Evolutionary conservation across 441 rosid genomes (phyloP).

Genomic region (Codiaeum variegatum): DNA sequence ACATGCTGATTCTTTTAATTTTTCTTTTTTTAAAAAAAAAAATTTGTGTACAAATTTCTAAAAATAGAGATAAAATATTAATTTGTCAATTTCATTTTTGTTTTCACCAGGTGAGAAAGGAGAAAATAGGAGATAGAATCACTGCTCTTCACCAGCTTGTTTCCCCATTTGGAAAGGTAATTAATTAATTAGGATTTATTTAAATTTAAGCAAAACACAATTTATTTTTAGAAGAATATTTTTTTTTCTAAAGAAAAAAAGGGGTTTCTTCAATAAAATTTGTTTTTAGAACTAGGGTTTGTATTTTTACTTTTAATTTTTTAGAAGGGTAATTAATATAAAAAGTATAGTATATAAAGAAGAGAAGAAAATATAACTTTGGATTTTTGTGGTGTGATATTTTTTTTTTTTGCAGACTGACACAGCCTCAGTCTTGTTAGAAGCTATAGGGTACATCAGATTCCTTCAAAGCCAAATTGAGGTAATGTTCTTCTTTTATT

Average conservation of each 20-base stretch:
- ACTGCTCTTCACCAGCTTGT: constrained; percentile 95
- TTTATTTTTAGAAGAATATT: neutral
- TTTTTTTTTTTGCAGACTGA: constrained; percentile 78
- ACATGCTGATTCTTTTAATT: constrained; percentile 37
- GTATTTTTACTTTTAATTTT: neutral
- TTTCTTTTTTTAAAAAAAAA: no score
- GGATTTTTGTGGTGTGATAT: constrained; percentile 48
- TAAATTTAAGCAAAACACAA: neutral
- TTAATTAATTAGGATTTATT: neutral
- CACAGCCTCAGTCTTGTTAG: constrained; percentile 98
- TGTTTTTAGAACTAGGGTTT: constrained; percentile 1
- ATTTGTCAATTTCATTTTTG: neutral
- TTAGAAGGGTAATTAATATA: neutral
- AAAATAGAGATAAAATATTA: constrained; percentile 4
- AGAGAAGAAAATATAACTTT: constrained; percentile 39
- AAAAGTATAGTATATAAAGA: constrained; percentile 7
- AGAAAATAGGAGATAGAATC: constrained; percentile 91
- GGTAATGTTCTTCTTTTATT: constrained; percentile 46
- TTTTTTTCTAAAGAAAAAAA: neutral
- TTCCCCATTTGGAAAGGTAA: constrained; percentile 99
- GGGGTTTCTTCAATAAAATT: neutral
- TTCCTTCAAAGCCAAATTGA: constrained; percentile 98
- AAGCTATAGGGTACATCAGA: constrained; percentile 97
- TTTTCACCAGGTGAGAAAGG: constrained; percentile 75
- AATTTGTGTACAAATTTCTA: constrained; percentile 22